Conservation (phyloP, 768 basidiomycete genomes). For the Kondoa subrosea region DNA sequence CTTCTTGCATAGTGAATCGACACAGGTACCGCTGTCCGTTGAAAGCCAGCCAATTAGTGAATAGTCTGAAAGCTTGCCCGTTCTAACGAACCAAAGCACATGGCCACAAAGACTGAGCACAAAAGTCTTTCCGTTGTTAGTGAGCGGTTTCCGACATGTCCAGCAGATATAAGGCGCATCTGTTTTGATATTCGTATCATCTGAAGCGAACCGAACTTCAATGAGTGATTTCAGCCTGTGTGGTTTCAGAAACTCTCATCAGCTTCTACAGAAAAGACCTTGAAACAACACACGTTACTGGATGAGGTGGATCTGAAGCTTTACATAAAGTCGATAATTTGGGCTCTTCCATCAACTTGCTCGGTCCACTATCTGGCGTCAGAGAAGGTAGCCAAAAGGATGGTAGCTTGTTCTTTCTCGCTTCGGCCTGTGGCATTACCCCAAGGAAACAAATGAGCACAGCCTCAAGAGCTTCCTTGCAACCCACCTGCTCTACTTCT, state of each 20-base stretch:
- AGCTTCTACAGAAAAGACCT: too few species aligned
- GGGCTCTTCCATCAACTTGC: slow-evolving; percentile 49
- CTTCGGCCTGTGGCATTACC: slow-evolving; percentile 41
- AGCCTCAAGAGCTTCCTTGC: too few species aligned
- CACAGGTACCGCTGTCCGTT: slow-evolving; percentile 38
- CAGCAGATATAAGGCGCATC: slow-evolving; percentile 50
- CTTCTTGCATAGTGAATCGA: slow-evolving; percentile 64
- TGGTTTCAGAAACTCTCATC: slow-evolving; percentile 8
- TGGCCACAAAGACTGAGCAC: slow-evolving; percentile 78
- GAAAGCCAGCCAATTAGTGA: not conserved
- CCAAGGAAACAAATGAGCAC: not conserved
- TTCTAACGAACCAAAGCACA: slow-evolving; percentile 47
- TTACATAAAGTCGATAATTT: slow-evolving; percentile 79
- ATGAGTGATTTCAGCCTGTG: slow-evolving; percentile 65
- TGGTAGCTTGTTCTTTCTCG: slow-evolving; percentile 70
- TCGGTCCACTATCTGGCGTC: slow-evolving; percentile 60
- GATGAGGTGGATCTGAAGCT: slow-evolving; percentile 60
- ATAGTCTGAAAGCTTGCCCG: too few species aligned
- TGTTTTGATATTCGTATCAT: slow-evolving; percentile 19
- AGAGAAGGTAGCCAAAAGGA: slow-evolving; percentile 74
- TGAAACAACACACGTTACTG: slow-evolving; percentile 50
- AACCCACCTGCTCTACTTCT: slow-evolving; percentile 37
- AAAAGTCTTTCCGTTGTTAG: slow-evolving; percentile 56
- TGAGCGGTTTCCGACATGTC: slow-evolving; percentile 67
- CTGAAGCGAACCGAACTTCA: slow-evolving; percentile 59